phyloP scores from a whole-genome alignment of 768 basidiomycete genomes.

The Gymnopilus dilepis region DNA sequence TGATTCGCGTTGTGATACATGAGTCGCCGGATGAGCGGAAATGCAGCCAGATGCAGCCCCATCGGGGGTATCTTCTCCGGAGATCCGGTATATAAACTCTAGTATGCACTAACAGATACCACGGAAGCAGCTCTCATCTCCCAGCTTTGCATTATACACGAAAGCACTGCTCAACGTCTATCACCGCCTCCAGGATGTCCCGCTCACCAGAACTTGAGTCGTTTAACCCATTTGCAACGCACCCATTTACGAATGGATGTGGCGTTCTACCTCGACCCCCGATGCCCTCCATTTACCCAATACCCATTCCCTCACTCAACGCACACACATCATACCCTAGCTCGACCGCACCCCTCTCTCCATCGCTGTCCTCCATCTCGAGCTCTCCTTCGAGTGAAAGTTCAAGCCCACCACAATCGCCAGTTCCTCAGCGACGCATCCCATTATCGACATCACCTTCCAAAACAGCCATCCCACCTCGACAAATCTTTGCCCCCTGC shows the following conservation, averaged over 20 bases:
- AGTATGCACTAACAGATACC: background rate
- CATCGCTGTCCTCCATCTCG: constrained; percentile 28
- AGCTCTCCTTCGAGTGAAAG: constrained; percentile 20
- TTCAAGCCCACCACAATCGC: constrained; percentile 24
- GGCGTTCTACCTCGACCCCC: constrained; percentile 47
- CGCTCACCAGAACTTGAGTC: constrained; percentile 43
- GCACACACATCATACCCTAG: constrained; percentile 23
- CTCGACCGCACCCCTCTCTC: constrained; percentile 17
- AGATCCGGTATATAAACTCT: constrained; percentile 19
- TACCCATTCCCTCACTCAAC: constrained; percentile 39
- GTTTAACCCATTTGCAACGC: constrained; percentile 62
- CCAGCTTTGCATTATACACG: background rate
- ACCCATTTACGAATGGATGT: constrained; percentile 60
- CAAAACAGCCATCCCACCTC: constrained; percentile 23
- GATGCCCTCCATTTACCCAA: constrained; percentile 53
- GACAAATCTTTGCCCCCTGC: constrained; percentile 58
- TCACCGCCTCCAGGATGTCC: constrained; percentile 28
- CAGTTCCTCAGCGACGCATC: constrained; percentile 31
- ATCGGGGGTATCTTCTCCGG: constrained; percentile 1
- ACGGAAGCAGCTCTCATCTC: background rate
- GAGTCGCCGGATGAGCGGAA: constrained; percentile 13
- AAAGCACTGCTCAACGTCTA: background rate
- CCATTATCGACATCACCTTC: constrained; percentile 17
- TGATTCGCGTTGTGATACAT: constrained; percentile 2
- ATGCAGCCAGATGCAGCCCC: background rate